Base-by-base conservation (phyloP, 305 asterid genomes). In the Fraxinus platypoda region DNA sequence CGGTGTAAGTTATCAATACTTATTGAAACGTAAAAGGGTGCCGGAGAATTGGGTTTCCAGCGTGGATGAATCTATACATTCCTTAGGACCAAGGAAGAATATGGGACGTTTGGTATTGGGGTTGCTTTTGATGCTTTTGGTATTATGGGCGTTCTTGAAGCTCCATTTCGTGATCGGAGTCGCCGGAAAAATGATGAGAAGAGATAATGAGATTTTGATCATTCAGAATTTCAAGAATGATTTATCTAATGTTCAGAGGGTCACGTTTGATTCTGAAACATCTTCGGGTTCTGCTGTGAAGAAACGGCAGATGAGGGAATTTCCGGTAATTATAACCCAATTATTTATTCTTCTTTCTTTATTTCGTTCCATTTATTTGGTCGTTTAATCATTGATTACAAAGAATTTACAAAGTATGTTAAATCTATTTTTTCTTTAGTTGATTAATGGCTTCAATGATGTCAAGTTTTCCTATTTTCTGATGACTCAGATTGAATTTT, bases 251-350 rank as follows among this genome's bases (percentile, higher is more conserved):
- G 94, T 93, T 2, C 94, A 92, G 19, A 84, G 76, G 84, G 91
- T 89, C 0, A 82, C 90, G 33, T 76, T 87, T 0, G 95, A 93
- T 26, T 71, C 88, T 1, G 87, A 85, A 1, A 82, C 88, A 0
- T 76, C 92, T 0, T 28, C 82, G 52, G 66, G 83, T 37, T 84
- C 80, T 59, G 80, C 84, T 73, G 9, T 80, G 37, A 86, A 84
- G 73, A 89, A 90, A 82, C 87, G 98, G 52, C 91, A 85, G 83
- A 91, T 92, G 94, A 90, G 88, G 26, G 97, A 93, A 64, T 89
- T 87, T 76, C 92, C 95, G 80, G 98, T 93, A 82, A 91, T 9
- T 64, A 64, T 46, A 46, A 31, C 34, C 34, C 34, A 31, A 31
- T 31, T 31, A 31, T 46, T 46, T 46, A 0, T 46, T 46, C 19